Base-by-base conservation (phyloP, 2,329 filamentous ascomycete genomes). In the Ilyonectria sp. region DNA sequence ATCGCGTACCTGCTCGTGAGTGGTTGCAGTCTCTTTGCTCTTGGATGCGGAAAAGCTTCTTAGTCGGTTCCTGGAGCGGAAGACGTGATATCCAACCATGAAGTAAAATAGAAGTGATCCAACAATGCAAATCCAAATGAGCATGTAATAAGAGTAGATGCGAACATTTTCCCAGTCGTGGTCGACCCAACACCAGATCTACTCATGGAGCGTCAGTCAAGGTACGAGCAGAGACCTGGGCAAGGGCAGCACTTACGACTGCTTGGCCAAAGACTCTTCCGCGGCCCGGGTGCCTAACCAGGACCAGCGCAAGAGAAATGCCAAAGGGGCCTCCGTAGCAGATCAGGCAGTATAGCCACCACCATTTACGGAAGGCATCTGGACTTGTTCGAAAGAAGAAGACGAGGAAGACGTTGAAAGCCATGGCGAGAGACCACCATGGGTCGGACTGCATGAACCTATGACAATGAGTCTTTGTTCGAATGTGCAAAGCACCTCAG, bases 381-480 rank as follows among this genome's bases (percentile, higher is more conserved):
- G 88, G 87, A 53, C 84, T 88, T 54, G 86, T 84, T n/a, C 86
- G 83, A 71, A 86, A 86, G 79, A 89, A 90, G 77, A 90, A 90
- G 65, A 90, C 88, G 58, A 95, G 86, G 74, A 92, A 93, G 69
- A 95, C 93, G 75, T 95, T 96, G 76, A 92, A 85, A 3, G 93
- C 92, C 93, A 96, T 95, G 70, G 92, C 92, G 60, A 94, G 87
- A 0, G 92, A 93, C 92, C 91, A 94, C 82, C 92, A 87, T 0
- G 91, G 90, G 79, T 94, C 92, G 6, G 91, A 92, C 71, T 92
- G 91, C 88, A 93, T 92, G 79, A 94, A 94, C 89, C 91, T 93
- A 69, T 10, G 7, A 6, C 4, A 7, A 29, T 68, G 21, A 65
- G 61, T 17, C 23, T 7, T 35, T 9, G n/a, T 33, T 31, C 52